Evolutionary conservation across 2,329 filamentous ascomycete species (phyloP), one percentile per base, ranked within the genome.

Genomic region (Seiridium unicorne): DNA sequence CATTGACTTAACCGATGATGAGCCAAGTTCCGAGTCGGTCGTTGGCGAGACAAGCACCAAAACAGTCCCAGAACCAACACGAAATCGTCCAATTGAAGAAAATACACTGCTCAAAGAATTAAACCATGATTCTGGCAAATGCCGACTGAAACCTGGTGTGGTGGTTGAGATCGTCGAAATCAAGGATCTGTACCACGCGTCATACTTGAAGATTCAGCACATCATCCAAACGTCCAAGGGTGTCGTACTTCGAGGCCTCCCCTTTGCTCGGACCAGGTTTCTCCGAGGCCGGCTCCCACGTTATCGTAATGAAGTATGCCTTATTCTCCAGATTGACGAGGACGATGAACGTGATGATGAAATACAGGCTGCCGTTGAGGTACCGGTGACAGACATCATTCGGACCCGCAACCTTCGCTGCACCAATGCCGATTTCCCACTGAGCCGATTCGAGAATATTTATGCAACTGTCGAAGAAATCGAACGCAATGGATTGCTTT

Each of bases 381-480:
- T 75, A n/a, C 58, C 65, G 4, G 42, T 70, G 5, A 57, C 61
- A 3, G 62, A 66, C 9, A 61, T 71, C 5, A 49, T 66, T 6
- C 62, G 58, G 31, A 38, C 55, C 42, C 67, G 73, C 10, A 63
- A 65, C 9, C 67, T 73, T 36, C 67, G 73, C 42, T 64, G 71
- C 44, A 74, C 74, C 2, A 75, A 75, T 46, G 71, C 70, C 13
- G 62, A 66, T 51, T 74, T 70, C 13, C 72, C 72, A 1, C 60
- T 66, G 40, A 65, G 66, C 3, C 64, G 64, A 13, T 63, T 61
- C 1, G 62, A 59, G 1, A 57, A 67, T 7, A 26, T 40, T 3
- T 66, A 68, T 31, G 34, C 44, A 1, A 64, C 59, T 3, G 59
- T 61, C 34, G 61, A 55, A 5, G 68, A 69, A 2, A 66, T 73